A percentile compares a stretch with the other conserved stretches of the same genome.
These are phyloP conservation scores for Rhynchospora tenuis DNA, from an alignment of 176 grass and related monocot genomes.

Conservation along the genomic window DNA sequence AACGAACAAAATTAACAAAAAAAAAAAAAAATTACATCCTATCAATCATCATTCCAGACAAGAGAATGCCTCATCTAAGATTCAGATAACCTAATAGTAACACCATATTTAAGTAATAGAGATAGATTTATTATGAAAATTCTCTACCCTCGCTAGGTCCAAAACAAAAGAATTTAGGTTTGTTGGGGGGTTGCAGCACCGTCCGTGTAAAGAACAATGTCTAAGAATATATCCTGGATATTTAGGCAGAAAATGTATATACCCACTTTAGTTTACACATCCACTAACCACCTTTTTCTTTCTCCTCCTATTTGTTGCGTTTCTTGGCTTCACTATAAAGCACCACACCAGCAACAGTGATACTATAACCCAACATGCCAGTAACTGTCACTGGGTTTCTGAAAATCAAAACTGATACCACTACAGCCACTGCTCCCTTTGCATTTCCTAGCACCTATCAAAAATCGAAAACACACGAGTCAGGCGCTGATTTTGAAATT, in stretches of 20 bases:
- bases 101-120: conserved; percentile 18
- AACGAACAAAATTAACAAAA: conserved; percentile 15
- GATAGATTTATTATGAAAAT: conserved; percentile 15
- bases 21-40: conserved; percentile 26
- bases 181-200: not conserved
- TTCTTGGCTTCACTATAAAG: conserved; percentile 36
- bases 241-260: conserved; percentile 15
- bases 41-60: conserved; percentile 16
- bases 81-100: conserved; percentile 7
- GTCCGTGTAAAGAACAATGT: conserved; percentile 10
- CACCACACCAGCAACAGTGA: conserved; percentile 25
- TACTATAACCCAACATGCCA: conserved; percentile 19
- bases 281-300: not conserved
- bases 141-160: conserved; percentile 21
- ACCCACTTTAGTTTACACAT: conserved; percentile 22
- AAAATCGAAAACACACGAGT: not conserved
- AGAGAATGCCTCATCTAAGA: conserved; percentile 17
- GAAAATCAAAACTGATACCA: conserved; percentile 30
- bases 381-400: conserved; percentile 26
- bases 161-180: conserved; percentile 18
- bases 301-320: conserved; percentile 18
- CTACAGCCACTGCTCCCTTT: conserved; percentile 30
- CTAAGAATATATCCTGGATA: conserved; percentile 19
- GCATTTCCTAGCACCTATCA: conserved; percentile 28
- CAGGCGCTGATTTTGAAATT: not conserved